Base-by-base conservation (phyloP, 2,329 filamentous ascomycete species). In the Exserohilum rostratum region DNA sequence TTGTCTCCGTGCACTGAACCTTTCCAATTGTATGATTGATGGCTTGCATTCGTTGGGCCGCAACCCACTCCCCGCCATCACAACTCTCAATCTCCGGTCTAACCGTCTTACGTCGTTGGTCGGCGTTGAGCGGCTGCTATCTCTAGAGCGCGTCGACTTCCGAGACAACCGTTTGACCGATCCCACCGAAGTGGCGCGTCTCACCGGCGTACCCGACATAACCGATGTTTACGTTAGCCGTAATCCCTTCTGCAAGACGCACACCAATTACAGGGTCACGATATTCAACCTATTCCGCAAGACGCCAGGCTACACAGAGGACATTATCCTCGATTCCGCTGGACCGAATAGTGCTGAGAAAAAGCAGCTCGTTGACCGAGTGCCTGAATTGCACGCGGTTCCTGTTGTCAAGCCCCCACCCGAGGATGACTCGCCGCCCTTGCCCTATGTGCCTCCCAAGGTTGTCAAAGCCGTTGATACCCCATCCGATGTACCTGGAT, bases 1-100 rank as follows among this genome's bases (percentile, higher is more conserved):
- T 17, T 89, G 91, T 25, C 83, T 99, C n/a, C 87, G 93, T 61
- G 93, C 95, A 20, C 80, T 99, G 49, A 98, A 99, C 68, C 82
- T 99, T 22, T 96, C 93, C 3, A 90, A 96, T 68, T 98, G 93
- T 82, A 97, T 98, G 93, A 98, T 99, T 60, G 90, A 93, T 65
- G 95, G 92, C 13, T 82, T 99, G 51, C 90, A 96, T 67, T 96
- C 93, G 2, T 81, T 99, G 37, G 87, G 87, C 2, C 87, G 90
- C 60, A 95, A 89, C 67, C 91, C 95, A 11, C 82, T 99, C 5
- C 93, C 95, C 25, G 93, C 95, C 17, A 96, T 99, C 59, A 96
- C 90, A 1, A 93, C 93, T 1, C 81, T 99, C 53, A 98, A 98
- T 69, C 84, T 99, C 50, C 88, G 93, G 53, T 90, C 87, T 45